Conservation (phyloP, 2,329 filamentous ascomycete genomes). For the Curvularia lunata region DNA sequence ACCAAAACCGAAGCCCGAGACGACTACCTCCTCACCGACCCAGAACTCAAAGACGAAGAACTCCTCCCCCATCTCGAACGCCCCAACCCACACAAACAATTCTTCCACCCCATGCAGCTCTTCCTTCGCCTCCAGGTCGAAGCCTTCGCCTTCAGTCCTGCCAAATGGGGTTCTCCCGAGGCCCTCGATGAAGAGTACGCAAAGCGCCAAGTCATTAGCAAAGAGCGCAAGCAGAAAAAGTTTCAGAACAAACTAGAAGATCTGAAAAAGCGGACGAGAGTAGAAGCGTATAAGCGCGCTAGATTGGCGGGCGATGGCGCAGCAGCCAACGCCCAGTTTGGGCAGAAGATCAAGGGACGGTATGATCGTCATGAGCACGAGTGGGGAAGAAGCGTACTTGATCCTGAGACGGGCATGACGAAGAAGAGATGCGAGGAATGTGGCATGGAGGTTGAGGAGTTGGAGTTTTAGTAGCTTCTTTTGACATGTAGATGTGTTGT, state of each 20-base stretch:
- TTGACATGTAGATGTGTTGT: neutral
- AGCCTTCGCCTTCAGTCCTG: constrained; percentile 80
- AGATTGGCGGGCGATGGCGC: constrained; percentile 52
- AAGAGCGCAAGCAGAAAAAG: constrained; percentile 85
- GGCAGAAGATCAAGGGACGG: constrained; percentile 70
- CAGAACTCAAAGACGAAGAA: constrained; percentile 87
- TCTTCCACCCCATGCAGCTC: constrained; percentile 99
- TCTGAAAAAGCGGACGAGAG: constrained; percentile 89
- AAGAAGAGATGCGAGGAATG: constrained; percentile 76
- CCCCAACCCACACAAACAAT: constrained; percentile 93
- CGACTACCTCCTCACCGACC: constrained; percentile 94
- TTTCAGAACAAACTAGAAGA: constrained; percentile 89
- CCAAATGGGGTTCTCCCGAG: constrained; percentile 90
- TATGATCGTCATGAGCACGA: constrained; percentile 84
- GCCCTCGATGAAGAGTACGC: constrained; percentile 89
- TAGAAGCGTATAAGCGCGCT: constrained; percentile 80
- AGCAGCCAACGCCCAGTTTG: constrained; percentile 63
- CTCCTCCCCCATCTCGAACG: constrained; percentile 85
- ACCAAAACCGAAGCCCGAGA: constrained; percentile 97
- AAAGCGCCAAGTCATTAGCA: constrained; percentile 77
- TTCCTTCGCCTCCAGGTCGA: constrained; percentile 94
- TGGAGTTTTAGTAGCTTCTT: constrained; percentile 60
- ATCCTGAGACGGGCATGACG: constrained; percentile 71
- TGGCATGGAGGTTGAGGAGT: constrained; percentile 71
- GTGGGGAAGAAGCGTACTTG: constrained; percentile 69